phyloP scores from a whole-genome alignment of 2,329 filamentous ascomycete genomes.

The Cordyceps javanica region DNA sequence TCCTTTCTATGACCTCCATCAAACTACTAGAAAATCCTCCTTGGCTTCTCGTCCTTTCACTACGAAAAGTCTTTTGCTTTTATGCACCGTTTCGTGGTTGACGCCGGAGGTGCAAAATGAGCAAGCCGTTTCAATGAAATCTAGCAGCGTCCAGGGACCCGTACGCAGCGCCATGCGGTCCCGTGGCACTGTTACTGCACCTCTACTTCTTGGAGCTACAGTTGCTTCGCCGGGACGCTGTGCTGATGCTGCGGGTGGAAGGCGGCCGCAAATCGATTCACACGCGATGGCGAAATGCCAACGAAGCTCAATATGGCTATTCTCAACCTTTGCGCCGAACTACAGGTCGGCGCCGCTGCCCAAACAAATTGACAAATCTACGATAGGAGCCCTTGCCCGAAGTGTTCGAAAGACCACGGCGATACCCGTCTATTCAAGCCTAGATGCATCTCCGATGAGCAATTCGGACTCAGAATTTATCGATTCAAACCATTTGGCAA shows the following conservation, averaged over 20 bases:
- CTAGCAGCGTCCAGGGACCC: constrained; percentile 10
- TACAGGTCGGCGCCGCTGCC: neutral
- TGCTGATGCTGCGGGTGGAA: constrained; percentile 2
- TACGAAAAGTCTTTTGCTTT: neutral
- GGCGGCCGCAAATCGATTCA: constrained; percentile 13
- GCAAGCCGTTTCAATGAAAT: neutral
- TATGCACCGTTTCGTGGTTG: neutral
- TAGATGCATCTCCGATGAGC: neutral
- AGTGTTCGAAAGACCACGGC: neutral
- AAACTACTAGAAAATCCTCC: neutral
- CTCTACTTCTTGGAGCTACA: constrained; percentile 2
- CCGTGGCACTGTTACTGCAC: neutral
- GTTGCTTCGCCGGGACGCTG: constrained; percentile 9
- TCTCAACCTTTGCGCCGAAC: constrained; percentile 33
- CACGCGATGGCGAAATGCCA: constrained; percentile 20
- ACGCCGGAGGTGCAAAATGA: neutral
- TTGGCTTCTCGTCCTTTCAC: neutral
- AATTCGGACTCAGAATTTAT: neutral
- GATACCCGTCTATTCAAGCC: neutral
- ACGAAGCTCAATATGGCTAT: constrained; percentile 33
- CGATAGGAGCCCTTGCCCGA: constrained; percentile 9
- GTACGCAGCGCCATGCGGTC: constrained; percentile 9
- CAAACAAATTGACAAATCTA: constrained; percentile 12
- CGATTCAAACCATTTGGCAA: neutral
- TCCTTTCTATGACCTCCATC: constrained; percentile 2